Base-by-base conservation (phyloP, 805 yeast species). In the Candida succiphila region DNA sequence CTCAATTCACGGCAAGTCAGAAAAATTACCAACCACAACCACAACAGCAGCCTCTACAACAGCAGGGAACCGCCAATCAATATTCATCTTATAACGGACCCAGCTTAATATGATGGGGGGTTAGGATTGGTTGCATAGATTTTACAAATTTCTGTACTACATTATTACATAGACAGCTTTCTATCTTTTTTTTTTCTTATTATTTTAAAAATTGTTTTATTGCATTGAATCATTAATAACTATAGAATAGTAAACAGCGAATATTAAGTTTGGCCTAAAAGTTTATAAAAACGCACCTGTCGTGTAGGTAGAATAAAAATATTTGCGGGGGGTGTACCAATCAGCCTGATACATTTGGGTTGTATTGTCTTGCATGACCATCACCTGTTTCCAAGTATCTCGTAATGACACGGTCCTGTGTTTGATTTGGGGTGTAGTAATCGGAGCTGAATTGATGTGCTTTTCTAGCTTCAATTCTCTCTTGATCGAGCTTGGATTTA, bases 401-500 rank as follows among this genome's bases (percentile, higher is more conserved):
- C 25, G 40, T 40, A 25, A 56, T 39, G 22, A 56, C 33, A 2
- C 43, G 32, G 33, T 56, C 59, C 32, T 41, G 49, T 2, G 34
- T 28, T n/a, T 29, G 34, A 35, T 41, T 43, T 5, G 47, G 45
- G 14, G 29, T 29, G 29, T 51, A 53, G 31, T 30, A 38, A 31
- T 56, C 61, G 14, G 49, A 37, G 33, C 42, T 43, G 34, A 35
- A 55, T 14, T 42, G 30, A 26, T 56, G 58, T n/a, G 33, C 27
- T 38, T 45, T 51, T 33, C 39, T 37, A 15, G 48, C 45, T 36
- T 56, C 58, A 30, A 48, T 36, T 36, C 40, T 44, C 39, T 57
- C 59, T 39, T 54, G 60, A 23, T 51, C 49, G 18, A 57, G 39
- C 32, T 54, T 54, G 17, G 46, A 46, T 33, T 52, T 43, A 40